phyloP scores from a whole-genome alignment of 2,329 filamentous ascomycete genomes.

The Pseudogymnoascus sp. region DNA sequence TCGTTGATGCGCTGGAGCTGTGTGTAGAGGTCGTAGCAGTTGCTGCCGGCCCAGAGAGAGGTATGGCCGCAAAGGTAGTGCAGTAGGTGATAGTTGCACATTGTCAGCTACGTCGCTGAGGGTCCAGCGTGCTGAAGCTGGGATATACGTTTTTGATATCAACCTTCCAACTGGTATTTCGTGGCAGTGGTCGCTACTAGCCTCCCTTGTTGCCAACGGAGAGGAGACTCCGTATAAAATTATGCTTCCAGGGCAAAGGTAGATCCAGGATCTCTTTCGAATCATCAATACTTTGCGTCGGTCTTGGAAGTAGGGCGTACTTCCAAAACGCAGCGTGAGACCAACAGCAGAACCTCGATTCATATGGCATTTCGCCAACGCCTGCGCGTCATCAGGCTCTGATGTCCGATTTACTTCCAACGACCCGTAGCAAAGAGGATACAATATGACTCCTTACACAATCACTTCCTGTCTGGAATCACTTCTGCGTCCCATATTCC shows the following conservation, averaged over 20 bases:
- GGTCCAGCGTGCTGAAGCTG: neutral
- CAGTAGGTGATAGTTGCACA: conserved; percentile 28
- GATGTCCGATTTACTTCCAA: neutral
- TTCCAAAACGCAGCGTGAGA: neutral
- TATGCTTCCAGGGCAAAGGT: neutral
- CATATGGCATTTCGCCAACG: neutral
- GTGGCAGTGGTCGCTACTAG: neutral
- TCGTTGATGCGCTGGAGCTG: conserved; percentile 29
- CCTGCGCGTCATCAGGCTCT: neutral
- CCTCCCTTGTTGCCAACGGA: neutral
- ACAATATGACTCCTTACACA: conserved; percentile 1
- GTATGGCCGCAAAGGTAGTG: conserved; percentile 25
- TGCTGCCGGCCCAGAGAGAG: conserved; percentile 23
- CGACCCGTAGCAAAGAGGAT: neutral
- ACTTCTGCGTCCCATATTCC: neutral
- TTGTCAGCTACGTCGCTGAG: conserved; percentile 11
- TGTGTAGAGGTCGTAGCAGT: conserved; percentile 26
- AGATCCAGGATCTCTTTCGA: neutral
- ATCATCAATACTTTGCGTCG: neutral
- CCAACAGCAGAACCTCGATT: neutral
- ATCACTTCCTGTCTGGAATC: neutral
- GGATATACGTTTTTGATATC: neutral
- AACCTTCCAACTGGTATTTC: neutral
- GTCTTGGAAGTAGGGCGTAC: neutral
- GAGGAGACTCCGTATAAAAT: neutral